Base-by-base conservation (phyloP, 495 filamentous ascomycete genomes). In the Choiromyces venosus region DNA sequence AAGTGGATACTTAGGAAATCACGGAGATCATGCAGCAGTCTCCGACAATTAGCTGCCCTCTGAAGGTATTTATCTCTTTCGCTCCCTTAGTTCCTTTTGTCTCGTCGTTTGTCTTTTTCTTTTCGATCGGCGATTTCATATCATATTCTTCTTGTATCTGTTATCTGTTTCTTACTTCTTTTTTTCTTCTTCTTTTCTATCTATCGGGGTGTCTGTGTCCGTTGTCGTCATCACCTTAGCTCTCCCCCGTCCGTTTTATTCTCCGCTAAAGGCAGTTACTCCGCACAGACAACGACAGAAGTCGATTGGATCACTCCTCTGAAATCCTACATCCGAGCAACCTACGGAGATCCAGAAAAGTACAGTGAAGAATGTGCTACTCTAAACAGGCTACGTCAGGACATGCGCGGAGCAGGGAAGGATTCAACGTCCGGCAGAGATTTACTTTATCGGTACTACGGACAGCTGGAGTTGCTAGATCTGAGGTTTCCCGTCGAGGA, bases 321-420 rank as follows among this genome's bases (percentile, higher is more conserved):
- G 78, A 98, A 97, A 87, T 86, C 86, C 71, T 97, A 98, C 85
- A 97, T 99, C 73, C 88, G 92, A 76, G 87, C 92, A 81, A 94
- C 91, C 16, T 97, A 99, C 84, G 93, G 94, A 82, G 95, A 99
- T 83, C 95, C 95, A 64, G 95, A 98, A 79, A 88, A 92, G 76
- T 99, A 99, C 84, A 86, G 87, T 52, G 92, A 96, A 83, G 96
- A 98, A 88, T 99, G 95, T 84, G 89, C 89, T 21, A 97, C 93
- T 21, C 90, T 99, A 84, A 96, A 97, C 85, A 89, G 95, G n/a
- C 86, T 99, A 82, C 89, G 95, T 78, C 95, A 99, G 87, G 95
- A 99, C 82, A 98, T 98, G 96, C 89, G 95, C 82, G 95, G 96
- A 37, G 95, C 95, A 35, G 94, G 96, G 19, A 97, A 94, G 85